These are phyloP conservation scores for Tolypocladium sp. DNA, from an alignment of 2,329 filamentous ascomycete species.

Conservation along the genomic window DNA sequence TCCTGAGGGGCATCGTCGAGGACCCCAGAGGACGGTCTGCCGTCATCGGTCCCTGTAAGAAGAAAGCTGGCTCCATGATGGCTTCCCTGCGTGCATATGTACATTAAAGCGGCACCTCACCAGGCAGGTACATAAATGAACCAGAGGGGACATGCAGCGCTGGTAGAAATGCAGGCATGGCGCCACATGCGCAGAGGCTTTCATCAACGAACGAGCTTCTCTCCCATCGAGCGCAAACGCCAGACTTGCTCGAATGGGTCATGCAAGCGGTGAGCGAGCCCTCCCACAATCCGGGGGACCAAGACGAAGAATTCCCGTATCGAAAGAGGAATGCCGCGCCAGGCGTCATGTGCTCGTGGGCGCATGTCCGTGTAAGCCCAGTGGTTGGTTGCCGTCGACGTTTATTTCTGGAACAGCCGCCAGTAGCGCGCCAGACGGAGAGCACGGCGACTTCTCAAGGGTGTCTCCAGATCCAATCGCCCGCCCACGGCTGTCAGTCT, in stretches of 20 bases:
- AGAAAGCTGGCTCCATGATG: not conserved
- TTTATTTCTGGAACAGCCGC: constrained; percentile 25
- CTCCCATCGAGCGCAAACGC: not conserved
- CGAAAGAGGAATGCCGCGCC: not conserved
- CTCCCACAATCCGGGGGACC: not conserved
- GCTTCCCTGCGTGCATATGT: not conserved
- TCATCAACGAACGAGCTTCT: not conserved
- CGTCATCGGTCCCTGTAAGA: not conserved
- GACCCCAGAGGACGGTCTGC: not conserved
- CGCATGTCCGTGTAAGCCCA: constrained; percentile 7
- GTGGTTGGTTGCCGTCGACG: constrained; percentile 12
- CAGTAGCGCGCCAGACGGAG: constrained; percentile 17
- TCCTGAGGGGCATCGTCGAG: not conserved
- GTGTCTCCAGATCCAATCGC: not conserved
- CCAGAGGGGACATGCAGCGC: not conserved
- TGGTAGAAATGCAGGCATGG: not conserved
- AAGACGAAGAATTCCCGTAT: not conserved
- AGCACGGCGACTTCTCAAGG: not conserved
- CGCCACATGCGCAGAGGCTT: not conserved
- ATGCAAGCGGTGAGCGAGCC: not conserved
- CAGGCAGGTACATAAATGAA: not conserved
- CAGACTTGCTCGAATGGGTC: not conserved
- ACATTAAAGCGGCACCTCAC: not conserved
- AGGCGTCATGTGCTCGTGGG: constrained; percentile 7
- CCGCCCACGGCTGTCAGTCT: not conserved